Base-by-base conservation (phyloP, 176 grass and related monocot genomes). In the Triticum monococcum region DNA sequence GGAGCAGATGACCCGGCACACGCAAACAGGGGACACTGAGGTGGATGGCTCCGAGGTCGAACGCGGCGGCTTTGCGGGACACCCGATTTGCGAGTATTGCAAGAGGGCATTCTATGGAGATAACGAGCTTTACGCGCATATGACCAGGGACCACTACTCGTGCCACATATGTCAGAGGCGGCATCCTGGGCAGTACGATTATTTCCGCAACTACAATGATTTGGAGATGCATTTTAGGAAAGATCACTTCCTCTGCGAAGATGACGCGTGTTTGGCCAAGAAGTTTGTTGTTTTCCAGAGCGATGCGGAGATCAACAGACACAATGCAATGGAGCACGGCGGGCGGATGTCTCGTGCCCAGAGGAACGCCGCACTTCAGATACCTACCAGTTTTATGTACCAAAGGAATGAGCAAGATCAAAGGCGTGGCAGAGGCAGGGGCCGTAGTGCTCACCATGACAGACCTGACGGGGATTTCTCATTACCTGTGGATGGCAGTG, bases 361-460 rank as follows among this genome's bases (percentile, higher is more conserved):
- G 86, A 88, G 97, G 81, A 96, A 99, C 84, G 94, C 97, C 85
- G 94, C 92, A 48, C 90, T 96, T 81, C 89, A 96, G 94, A 91
- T 96, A 89, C 94, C 97, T 59, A 96, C 97, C 52, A 99, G 97
- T 88, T 99, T 99, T 79, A 94, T 93, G 78, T 99, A 94, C 86
- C 75, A 94, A 65, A 91, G 88, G 64, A 91, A 69, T 83, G 97
- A 96, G 80, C 89, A 89, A 89, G 94, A 94, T 48, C 92, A 90
- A 52, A 89, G 92, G 75, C 90, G 79, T 69, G 91, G 97, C 82
- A 94, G 94, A 73, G 94, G 92, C 37, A 94, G 90, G 66, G 90
- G 92, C 4, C 85, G 77, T 75, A 81, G 84, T 74, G 89, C 86
- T 89, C 43, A 70, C 63, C 87, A 26, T 68, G 87, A 93, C 40